A percentile compares a stretch with the other conserved stretches of the same genome.
phyloP scores from a whole-genome alignment of 1,139 yeast species.

The Magnusiomyces paraingens region DNA sequence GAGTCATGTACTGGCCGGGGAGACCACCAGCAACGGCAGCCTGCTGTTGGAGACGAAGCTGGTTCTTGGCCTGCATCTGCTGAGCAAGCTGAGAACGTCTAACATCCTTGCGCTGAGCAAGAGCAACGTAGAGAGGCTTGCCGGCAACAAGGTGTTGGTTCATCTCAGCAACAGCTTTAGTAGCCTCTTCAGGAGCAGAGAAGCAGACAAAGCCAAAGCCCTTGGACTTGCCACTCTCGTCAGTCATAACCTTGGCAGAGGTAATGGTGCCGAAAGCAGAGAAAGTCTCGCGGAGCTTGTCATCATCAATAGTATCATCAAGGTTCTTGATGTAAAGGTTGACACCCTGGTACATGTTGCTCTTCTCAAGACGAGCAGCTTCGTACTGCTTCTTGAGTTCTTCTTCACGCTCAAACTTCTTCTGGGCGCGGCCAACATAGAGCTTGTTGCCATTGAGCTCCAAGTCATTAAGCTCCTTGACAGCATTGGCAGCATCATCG shows the following conservation, averaged over 20 bases:
- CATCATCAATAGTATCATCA: conserved; percentile 90
- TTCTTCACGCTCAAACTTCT: conserved; percentile 96
- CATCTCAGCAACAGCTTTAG: conserved; percentile 98
- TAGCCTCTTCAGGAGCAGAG: conserved; percentile 97
- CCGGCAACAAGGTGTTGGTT: conserved; percentile 94
- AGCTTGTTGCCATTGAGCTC: conserved; percentile 81
- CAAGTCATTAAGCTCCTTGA: conserved; percentile 82
- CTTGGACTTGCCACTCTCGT: conserved; percentile 90
- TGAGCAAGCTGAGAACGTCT: conserved; percentile 97
- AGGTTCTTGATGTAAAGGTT: conserved; percentile 95
- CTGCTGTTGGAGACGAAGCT: conserved; percentile 96
- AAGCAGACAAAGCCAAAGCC: conserved; percentile 92
- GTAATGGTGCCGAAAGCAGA: conserved; percentile 92
- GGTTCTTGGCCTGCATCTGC: conserved; percentile 97
- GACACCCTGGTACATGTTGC: conserved; percentile 95
- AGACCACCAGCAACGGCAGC: conserved; percentile 57
- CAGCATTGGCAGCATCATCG: conserved; percentile 84
- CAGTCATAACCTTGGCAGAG: conserved; percentile 94
- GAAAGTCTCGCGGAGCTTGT: conserved; percentile 85
- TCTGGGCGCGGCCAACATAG: conserved; percentile 98
- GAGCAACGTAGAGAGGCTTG: conserved; percentile 96
- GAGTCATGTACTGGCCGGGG: conserved; percentile 94
- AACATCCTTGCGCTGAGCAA: conserved; percentile 98
- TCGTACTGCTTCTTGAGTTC: conserved; percentile 95
- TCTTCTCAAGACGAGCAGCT: conserved; percentile 84